phyloP scores from a whole-genome alignment of 768 basidiomycete genomes.

The Mycena indigotica region DNA sequence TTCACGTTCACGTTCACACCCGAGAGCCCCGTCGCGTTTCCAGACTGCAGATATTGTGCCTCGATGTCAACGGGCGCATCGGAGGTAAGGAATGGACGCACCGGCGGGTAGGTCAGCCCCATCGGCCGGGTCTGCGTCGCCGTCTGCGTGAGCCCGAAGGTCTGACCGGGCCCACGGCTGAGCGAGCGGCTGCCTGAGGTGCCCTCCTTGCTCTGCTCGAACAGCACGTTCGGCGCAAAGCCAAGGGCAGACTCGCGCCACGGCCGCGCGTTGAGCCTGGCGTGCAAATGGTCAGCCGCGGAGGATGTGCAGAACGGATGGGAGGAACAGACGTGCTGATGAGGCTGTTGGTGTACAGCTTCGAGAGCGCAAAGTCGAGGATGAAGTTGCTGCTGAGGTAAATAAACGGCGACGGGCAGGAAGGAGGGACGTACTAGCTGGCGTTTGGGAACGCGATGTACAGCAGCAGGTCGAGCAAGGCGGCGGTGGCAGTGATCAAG shows the following conservation, averaged over 20 bases:
- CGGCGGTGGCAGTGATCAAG: neutral
- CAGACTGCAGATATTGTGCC: neutral
- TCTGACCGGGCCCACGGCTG: neutral
- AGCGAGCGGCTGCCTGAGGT: neutral
- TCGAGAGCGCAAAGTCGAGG: constrained; percentile 32
- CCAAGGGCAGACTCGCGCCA: neutral
- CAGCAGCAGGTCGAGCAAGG: neutral
- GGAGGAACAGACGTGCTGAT: constrained; percentile 15
- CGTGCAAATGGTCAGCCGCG: neutral
- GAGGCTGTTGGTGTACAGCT: constrained; percentile 35
- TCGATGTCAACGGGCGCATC: neutral
- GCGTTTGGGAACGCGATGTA: constrained; percentile 1
- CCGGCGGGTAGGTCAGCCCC: neutral
- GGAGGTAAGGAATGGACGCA: neutral
- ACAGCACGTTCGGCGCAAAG: constrained; percentile 10
- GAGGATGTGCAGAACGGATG: neutral
- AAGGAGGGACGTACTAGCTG: neutral
- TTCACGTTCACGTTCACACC: neutral
- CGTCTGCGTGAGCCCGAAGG: neutral
- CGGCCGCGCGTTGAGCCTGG: constrained; percentile 8
- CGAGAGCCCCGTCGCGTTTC: neutral
- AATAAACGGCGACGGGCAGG: neutral
- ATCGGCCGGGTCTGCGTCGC: neutral
- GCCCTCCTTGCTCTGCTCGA: neutral
- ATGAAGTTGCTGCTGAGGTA: constrained; percentile 25